Evolutionary conservation across 2,329 filamentous ascomycete genomes (phyloP).

Genomic region (Microcera coccophila): DNA sequence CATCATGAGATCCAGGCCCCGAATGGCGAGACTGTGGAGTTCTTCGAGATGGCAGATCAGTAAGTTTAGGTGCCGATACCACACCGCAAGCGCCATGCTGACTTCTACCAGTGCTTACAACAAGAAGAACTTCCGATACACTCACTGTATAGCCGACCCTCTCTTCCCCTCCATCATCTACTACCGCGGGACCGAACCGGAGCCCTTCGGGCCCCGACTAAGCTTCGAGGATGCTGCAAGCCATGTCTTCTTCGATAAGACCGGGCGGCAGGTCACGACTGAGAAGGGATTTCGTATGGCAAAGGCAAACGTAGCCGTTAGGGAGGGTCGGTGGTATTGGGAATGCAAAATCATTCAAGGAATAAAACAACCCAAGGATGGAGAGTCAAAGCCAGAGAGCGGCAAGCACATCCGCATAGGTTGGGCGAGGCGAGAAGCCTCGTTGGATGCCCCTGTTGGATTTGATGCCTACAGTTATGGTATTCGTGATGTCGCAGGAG

Average conservation of each 20-base stretch:
- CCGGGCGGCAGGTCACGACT: constrained; percentile 75
- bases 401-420: constrained; percentile 75
- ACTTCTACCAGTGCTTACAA: constrained; percentile 50
- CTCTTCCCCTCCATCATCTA: constrained; percentile 80
- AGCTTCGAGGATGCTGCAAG: constrained; percentile 89
- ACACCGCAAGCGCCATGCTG: background rate
- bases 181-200: constrained; percentile 83
- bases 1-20: constrained; percentile 51
- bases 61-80: constrained; percentile 35
- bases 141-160: constrained; percentile 85
- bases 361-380: constrained; percentile 43
- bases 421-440: constrained; percentile 77
- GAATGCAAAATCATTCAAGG: constrained; percentile 87
- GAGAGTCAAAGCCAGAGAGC: constrained; percentile 44
- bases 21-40: constrained; percentile 51
- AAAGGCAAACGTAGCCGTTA: constrained; percentile 81
- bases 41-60: constrained; percentile 63
- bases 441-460: constrained; percentile 76
- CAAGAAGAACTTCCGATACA: constrained; percentile 78
- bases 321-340: constrained; percentile 90
- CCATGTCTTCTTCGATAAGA: constrained; percentile 76
- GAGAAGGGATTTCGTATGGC: constrained; percentile 91
- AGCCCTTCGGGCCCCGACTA: constrained; percentile 78
- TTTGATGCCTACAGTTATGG: constrained; percentile 94
- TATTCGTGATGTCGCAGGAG: constrained; percentile 81